Conservation (phyloP, 495 filamentous ascomycete genomes). For the Neurospora sp. region DNA sequence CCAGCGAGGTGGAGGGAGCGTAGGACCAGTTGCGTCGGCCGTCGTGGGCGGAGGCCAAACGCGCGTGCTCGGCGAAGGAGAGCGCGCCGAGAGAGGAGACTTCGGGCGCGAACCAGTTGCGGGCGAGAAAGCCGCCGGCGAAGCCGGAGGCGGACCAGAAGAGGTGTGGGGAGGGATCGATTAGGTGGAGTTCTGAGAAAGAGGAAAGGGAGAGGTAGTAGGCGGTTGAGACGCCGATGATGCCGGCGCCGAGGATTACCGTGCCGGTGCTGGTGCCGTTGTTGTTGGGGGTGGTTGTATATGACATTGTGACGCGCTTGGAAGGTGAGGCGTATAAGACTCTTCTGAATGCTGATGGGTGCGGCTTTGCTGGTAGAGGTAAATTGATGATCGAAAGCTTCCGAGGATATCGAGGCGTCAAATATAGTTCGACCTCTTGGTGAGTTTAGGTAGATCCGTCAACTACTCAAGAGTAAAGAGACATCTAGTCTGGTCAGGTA, state of each 20-base stretch:
- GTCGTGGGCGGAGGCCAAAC: slow-evolving; percentile 48
- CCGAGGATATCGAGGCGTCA: neutral
- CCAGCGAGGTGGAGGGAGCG: slow-evolving; percentile 50
- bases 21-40: slow-evolving; percentile 62
- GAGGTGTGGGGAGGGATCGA: slow-evolving; percentile 53
- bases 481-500: neutral
- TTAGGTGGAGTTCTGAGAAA: slow-evolving; percentile 50
- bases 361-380: neutral
- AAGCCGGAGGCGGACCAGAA: slow-evolving; percentile 66
- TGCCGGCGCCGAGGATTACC: slow-evolving; percentile 68
- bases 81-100: slow-evolving; percentile 49
- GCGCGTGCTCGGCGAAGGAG: slow-evolving; percentile 57
- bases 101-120: slow-evolving; percentile 55
- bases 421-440: neutral
- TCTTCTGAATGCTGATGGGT: neutral
- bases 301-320: neutral
- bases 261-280: slow-evolving; percentile 28
- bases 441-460: neutral
- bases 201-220: slow-evolving; percentile 57
- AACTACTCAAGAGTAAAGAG: neutral
- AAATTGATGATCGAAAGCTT: neutral
- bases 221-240: slow-evolving; percentile 69
- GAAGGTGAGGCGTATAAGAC: neutral
- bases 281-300: neutral
- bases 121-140: slow-evolving; percentile 64